Conservation (phyloP, 208 protist genomes). For the Leishmania martiniquensis region DNA sequence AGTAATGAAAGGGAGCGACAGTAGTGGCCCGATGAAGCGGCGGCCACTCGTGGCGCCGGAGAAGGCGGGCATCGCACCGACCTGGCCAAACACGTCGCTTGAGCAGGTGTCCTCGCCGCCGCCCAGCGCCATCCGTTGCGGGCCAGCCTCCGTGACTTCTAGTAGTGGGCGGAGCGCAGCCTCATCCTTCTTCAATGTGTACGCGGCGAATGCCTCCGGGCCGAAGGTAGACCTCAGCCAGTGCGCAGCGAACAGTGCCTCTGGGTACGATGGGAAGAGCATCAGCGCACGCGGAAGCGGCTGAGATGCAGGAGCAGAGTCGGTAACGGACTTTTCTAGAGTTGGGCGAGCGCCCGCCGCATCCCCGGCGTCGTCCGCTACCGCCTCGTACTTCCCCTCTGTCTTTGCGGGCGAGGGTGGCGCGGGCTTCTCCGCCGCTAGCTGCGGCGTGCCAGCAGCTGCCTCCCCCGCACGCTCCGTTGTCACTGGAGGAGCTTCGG, state of each 20-base stretch:
- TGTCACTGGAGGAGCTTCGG: neutral
- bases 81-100: neutral
- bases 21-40: constrained; percentile 5
- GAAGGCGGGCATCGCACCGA: neutral
- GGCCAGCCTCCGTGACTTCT: neutral
- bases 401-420: neutral
- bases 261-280: constrained; percentile 45
- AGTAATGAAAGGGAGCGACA: constrained; percentile 20
- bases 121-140: neutral
- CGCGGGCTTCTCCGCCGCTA: neutral
- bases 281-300: constrained; percentile 48
- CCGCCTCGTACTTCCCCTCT: neutral
- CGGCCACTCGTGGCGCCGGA: neutral
- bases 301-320: neutral
- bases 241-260: constrained; percentile 37
- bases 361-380: neutral
- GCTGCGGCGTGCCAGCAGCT: neutral
- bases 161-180: constrained; percentile 33
- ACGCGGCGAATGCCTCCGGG: constrained; percentile 46
- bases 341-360: neutral
- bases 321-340: neutral
- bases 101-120: neutral
- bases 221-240: constrained; percentile 67
- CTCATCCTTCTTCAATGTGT: constrained; percentile 43
- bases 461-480: constrained; percentile 12